These are phyloP conservation scores for Suhomyces faveliae DNA, from an alignment of 805 yeast species.

Conservation along the genomic window DNA sequence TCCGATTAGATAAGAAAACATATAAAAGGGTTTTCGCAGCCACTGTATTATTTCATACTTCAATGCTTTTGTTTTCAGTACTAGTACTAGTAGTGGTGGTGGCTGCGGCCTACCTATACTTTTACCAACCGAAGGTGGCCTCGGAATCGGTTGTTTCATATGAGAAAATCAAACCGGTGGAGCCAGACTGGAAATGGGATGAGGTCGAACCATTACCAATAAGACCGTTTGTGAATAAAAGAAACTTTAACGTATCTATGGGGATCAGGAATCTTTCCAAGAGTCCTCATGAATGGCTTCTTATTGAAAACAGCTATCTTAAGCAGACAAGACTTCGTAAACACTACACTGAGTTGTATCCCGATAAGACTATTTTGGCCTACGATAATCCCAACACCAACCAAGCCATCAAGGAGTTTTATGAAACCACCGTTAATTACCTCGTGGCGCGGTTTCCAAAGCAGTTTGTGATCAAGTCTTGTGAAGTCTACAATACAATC, in stretches of 20 bases:
- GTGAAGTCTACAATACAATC: constrained; percentile 36
- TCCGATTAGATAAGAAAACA: neutral
- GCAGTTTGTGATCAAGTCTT: constrained; percentile 38
- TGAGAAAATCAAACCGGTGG: constrained; percentile 22
- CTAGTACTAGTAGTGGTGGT: neutral
- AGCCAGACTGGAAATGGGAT: constrained; percentile 36
- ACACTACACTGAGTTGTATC: constrained; percentile 28
- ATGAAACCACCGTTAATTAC: constrained; percentile 41
- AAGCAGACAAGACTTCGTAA: constrained; percentile 41
- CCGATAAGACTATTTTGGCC: constrained; percentile 31
- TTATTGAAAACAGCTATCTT: constrained; percentile 60
- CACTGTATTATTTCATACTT: neutral
- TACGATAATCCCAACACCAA: constrained; percentile 19
- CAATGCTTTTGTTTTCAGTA: neutral
- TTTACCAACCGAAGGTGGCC: neutral
- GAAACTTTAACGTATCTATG: constrained; percentile 36
- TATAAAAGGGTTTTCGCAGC: constrained; percentile 1
- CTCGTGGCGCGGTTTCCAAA: constrained; percentile 52
- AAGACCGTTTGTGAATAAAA: constrained; percentile 38
- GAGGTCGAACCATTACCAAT: constrained; percentile 35
- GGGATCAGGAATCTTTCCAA: constrained; percentile 28
- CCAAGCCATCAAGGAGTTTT: constrained; percentile 49
- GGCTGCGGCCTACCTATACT: neutral
- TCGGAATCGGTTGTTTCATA: neutral
- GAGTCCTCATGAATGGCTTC: constrained; percentile 54